A percentile compares a stretch with the other conserved stretches of the same genome.
Evolutionary conservation across 164 flowering plant species (phyloP).

Genomic region (Magnolia kwangsiensis): DNA sequence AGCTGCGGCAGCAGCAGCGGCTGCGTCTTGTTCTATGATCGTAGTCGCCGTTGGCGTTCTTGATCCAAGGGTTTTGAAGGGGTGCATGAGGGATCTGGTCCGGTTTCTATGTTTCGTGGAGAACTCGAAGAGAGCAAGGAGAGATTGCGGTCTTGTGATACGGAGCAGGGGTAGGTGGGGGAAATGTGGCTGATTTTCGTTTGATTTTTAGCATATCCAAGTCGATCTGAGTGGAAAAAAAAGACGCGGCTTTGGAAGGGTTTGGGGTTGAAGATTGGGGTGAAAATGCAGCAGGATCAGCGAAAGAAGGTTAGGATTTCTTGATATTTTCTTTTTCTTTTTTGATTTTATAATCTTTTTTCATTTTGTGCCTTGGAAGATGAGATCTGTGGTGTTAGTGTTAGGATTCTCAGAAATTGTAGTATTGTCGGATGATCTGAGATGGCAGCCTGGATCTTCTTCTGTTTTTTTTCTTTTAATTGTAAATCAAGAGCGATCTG

Average conservation of each 20-base stretch:
- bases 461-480: too few species aligned
- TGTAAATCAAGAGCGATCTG: too few species aligned
- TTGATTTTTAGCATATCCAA: conserved; percentile 4
- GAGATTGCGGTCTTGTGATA: conserved; percentile 60
- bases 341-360: not conserved
- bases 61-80: conserved; percentile 11
- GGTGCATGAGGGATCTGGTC: conserved; percentile 56
- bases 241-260: conserved; percentile 4
- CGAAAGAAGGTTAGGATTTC: conserved; percentile 56
- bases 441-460: not conserved
- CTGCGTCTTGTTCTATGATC: conserved; percentile 25
- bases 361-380: not conserved
- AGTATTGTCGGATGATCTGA: not conserved
- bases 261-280: conserved; percentile 11
- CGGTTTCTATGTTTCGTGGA: conserved; percentile 30
- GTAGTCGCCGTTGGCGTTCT: conserved; percentile 11
- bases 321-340: conserved; percentile 1
- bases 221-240: not conserved
- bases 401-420: not conserved
- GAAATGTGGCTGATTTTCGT: conserved; percentile 60
- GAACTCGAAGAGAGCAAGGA: conserved; percentile 35
- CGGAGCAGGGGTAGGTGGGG: conserved; percentile 85
- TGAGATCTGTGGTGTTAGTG: not conserved
- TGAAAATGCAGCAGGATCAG: conserved; percentile 73
- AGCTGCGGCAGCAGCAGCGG: conserved; percentile 11